Evolutionary conservation across 2,329 filamentous ascomycete species (phyloP), one percentile per base, ranked within the genome.

Genomic region (Fusarium drepaniforme): DNA sequence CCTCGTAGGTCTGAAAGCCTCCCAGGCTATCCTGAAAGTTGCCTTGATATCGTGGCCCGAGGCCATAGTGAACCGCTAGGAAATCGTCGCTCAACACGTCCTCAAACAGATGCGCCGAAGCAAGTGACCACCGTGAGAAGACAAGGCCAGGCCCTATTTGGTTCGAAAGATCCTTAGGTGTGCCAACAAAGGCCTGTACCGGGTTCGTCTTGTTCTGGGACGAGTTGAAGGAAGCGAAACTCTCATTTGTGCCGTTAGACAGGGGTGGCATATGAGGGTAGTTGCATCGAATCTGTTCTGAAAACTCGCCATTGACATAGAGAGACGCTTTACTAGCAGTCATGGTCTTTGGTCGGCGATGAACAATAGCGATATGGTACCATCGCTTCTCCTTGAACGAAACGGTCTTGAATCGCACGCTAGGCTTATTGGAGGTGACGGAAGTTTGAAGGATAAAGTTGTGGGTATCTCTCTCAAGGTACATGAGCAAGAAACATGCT

Each of bases 381-480:
- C 97, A 99, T 77, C 87, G 89, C 65, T 91, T 90, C 73, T 93
- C 89, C 77, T 92, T 87, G 80, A 99, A 98, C 1, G 88, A 86
- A 13, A 92, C 90, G 3, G 93, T 93, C 82, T 97, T 97, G 87
- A 99, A 99, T 66, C 97, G 91, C 57, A 99, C 94, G 82, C 96
- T 98, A 4, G 97, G 96, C 68, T 93, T 91, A 63, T 91, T 88
- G 11, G 95, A 95, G 63, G 92, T 94, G 71, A 98, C 93, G 21
- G 97, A 98, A 9, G 97, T 98, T 84, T 99, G 97, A 8, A 99
- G 86, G 76, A 99, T 99, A 76, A 99, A 93, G 83, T 98, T 97
- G 71, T 90, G 94, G 3, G 95, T 97, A 81, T 98, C 96, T 80
- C 93, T 95, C 82, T 99, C 97, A 44, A 99, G 88, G 80, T 99